phyloP scores from a whole-genome alignment of 441 rosid genomes.

The Eruca vesicaria region DNA sequence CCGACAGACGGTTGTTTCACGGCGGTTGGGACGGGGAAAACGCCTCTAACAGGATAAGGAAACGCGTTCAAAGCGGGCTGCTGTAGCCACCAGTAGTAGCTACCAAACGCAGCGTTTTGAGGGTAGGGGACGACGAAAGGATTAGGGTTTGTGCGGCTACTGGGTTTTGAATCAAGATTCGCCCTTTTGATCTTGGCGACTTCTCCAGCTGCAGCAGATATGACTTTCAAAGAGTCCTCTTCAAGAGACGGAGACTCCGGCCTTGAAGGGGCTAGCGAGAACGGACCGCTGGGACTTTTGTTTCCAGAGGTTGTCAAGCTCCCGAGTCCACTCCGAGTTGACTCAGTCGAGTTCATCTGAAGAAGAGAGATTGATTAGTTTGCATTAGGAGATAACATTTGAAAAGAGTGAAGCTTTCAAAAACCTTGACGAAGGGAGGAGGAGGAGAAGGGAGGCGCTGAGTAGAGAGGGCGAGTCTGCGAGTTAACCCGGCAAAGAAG shows the following conservation, averaged over 20 bases:
- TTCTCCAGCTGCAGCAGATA: background rate
- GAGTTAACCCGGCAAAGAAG: conserved; percentile 64
- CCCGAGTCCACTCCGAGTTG: conserved; percentile 61
- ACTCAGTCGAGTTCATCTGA: conserved; percentile 56
- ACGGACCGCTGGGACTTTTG: conserved; percentile 57
- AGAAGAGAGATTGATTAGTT: too few species aligned
- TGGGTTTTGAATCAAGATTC: conserved; percentile 2
- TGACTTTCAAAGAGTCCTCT: too few species aligned
- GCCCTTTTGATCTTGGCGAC: conserved; percentile 58
- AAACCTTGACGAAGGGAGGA: background rate
- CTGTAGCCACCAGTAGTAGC: conserved; percentile 31
- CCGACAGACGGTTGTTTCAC: conserved; percentile 57
- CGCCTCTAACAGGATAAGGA: conserved; percentile 7
- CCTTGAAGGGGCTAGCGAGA: conserved; percentile 55
- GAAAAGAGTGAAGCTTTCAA: conserved; percentile 26
- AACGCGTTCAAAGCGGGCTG: conserved; percentile 13
- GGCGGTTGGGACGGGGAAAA: conserved; percentile 45
- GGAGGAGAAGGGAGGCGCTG: conserved; percentile 50
- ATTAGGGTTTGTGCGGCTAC: conserved; percentile 3
- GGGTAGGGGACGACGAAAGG: conserved; percentile 25
- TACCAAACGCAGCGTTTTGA: conserved; percentile 30
- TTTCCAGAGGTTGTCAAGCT: background rate
- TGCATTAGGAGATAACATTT: background rate
- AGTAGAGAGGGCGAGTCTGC: conserved; percentile 49
- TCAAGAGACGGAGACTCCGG: conserved; percentile 57